phyloP scores from a whole-genome alignment of 495 filamentous ascomycete species.

The Trichoderma virens region DNA sequence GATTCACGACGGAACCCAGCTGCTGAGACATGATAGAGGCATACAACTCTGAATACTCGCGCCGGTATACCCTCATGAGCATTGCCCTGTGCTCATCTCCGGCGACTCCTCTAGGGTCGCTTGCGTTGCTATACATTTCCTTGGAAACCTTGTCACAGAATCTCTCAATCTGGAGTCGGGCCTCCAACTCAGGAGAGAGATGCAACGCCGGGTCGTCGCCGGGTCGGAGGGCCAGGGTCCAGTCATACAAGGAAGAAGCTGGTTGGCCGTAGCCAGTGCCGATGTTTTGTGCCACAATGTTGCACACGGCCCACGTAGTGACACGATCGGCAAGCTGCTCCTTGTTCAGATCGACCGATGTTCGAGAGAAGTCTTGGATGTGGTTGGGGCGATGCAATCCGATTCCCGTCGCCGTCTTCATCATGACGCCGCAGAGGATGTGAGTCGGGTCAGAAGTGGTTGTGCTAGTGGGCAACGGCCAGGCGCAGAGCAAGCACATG shows the following conservation, averaged over 20 bases:
- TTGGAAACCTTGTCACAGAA: slow-evolving; percentile 84
- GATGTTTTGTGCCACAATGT: slow-evolving; percentile 86
- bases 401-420: slow-evolving; percentile 85
- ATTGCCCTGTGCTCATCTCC: slow-evolving; percentile 62
- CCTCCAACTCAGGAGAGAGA: slow-evolving; percentile 57
- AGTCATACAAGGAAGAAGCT: slow-evolving; percentile 80
- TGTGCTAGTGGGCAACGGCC: slow-evolving; percentile 82
- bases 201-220: slow-evolving; percentile 57
- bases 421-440: slow-evolving; percentile 84
- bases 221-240: slow-evolving; percentile 62
- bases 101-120: slow-evolving; percentile 64
- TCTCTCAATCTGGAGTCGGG: slow-evolving; percentile 67
- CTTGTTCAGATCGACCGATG: slow-evolving; percentile 71
- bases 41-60: slow-evolving; percentile 48
- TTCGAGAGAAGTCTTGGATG: slow-evolving; percentile 82
- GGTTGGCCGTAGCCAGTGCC: slow-evolving; percentile 89
- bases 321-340: slow-evolving; percentile 81
- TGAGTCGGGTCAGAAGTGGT: slow-evolving; percentile 84
- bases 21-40: slow-evolving; percentile 42
- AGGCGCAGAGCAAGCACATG: slow-evolving; percentile 79
- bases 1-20: slow-evolving; percentile 51
- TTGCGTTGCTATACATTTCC: slow-evolving; percentile 72
- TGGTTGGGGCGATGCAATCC: slow-evolving; percentile 85
- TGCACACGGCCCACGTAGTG: slow-evolving; percentile 85
- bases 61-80: slow-evolving; percentile 52